Percentiles rank a stretch among this genome's conserved stretches.
Evolutionary conservation across 2,329 filamentous ascomycete species (phyloP).

Genomic region (Colletotrichum sp.): DNA sequence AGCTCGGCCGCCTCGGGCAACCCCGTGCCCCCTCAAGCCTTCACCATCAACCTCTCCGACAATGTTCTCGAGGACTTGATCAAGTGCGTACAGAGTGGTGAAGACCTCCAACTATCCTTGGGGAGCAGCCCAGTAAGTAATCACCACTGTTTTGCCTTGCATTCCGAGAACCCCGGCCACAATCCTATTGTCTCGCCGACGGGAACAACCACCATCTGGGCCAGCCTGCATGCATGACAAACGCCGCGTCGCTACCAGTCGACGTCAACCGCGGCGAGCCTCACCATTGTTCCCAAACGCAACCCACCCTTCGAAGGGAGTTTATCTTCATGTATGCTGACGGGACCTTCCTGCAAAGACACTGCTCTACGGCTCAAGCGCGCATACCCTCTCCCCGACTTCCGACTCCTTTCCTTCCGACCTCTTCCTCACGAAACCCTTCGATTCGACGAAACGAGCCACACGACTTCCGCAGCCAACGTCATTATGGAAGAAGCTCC

Average conservation of each 20-base stretch:
- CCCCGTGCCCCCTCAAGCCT: conserved; percentile 56
- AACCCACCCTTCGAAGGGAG: neutral
- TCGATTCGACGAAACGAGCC: conserved; percentile 50
- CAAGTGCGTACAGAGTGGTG: conserved; percentile 60
- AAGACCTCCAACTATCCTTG: conserved; percentile 61
- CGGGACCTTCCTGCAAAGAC: conserved; percentile 40
- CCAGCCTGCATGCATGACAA: conserved; percentile 1
- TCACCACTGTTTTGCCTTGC: neutral
- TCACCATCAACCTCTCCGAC: conserved; percentile 63
- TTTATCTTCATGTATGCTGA: conserved; percentile 1
- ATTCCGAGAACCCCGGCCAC: neutral
- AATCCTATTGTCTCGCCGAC: conserved; percentile 7
- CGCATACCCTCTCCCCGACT: conserved; percentile 50
- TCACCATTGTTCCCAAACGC: neutral
- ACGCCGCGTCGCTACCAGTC: neutral
- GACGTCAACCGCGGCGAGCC: neutral
- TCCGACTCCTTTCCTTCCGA: conserved; percentile 57
- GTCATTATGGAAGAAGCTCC: conserved; percentile 50
- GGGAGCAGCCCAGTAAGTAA: conserved; percentile 64
- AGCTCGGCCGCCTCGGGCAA: conserved; percentile 47
- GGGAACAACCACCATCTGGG: neutral
- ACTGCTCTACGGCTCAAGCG: conserved; percentile 58
- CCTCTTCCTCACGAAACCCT: conserved; percentile 60
- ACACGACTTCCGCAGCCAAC: conserved; percentile 56
- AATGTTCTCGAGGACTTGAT: conserved; percentile 68